Conservation (phyloP, 345 rosid species). For the Turritis glabra region DNA sequence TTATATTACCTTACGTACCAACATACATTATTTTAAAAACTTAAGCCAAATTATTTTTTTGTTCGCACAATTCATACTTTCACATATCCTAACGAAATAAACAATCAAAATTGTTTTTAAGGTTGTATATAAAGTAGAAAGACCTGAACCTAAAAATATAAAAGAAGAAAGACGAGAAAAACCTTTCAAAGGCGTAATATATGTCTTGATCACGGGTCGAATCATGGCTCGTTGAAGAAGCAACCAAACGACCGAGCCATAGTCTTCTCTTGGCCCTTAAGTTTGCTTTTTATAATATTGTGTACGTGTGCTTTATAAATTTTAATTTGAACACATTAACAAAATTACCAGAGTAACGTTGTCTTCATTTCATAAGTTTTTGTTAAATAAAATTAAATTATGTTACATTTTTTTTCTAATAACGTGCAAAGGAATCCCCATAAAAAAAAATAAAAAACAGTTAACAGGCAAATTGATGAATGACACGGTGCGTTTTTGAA, state of each 20-base stretch:
- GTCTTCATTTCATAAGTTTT: not conserved
- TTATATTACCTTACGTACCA: no score
- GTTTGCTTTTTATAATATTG: not conserved
- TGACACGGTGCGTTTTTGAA: conserved; percentile 24
- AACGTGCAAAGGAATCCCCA: not conserved
- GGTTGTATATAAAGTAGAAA: not conserved
- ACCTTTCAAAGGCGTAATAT: not conserved
- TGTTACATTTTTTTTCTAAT: not conserved
- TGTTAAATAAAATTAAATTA: not conserved
- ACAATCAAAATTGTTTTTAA: not conserved
- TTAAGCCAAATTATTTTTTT: not conserved
- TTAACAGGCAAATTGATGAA: not conserved
- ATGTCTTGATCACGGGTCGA: conserved; percentile 30
- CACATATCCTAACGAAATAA: not conserved
- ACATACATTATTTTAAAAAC: no score
- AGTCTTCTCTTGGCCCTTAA: conserved; percentile 15
- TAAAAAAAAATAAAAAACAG: not conserved
- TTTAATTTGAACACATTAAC: not conserved
- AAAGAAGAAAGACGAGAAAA: not conserved
- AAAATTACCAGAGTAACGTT: not conserved
- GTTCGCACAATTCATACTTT: not conserved
- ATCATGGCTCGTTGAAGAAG: conserved; percentile 4
- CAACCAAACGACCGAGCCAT: conserved; percentile 30
- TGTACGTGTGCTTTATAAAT: conserved; percentile 10
- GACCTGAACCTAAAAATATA: not conserved